Base-by-base conservation (phyloP, 345 rosid species). In the Arabis hirsuta region DNA sequence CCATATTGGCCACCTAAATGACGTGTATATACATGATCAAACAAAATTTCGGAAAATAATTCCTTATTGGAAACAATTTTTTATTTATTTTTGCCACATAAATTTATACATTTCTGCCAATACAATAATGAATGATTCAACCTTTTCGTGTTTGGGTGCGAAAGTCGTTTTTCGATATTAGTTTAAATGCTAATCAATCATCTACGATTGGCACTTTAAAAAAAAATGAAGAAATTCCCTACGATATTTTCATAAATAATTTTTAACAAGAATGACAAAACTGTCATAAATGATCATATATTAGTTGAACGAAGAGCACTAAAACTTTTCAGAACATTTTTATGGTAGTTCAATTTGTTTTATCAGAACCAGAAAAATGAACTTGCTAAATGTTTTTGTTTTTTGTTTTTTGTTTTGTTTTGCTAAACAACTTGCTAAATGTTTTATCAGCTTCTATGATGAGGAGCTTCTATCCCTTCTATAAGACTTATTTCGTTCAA, bases 21-120 rank as follows among this genome's bases (percentile, higher is more conserved):
- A 71, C 74, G 67, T 27, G 67, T 71, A 50, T 59, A 59, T 27
- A n/a, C n/a, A 41, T 52, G 34, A 47, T 16, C 74, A 36, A 14
- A 29, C 66, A 58, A 59, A 39, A n/a, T n/a, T 48, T n/a, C n/a
- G 4, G 12, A 24, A 32, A 46, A 34, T 9, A 39, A 24, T 24
- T 53, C 2, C 12, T 39, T 14, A 51, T 7, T 13, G 38, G 52
- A 16, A 36, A n/a, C 3, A 8, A 19, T 10, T 0, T 13, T 53
- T 10, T 3, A 38, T 13, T 32, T 6, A 32, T 22, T 9, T 2
- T 19, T 19, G 13, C 4, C 65, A 41, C 47, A 24, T n/a, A 4
- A 6, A 26, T 2, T 26, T 43, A 43, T 13, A 27, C 9, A 4
- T 1, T 14, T 50, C 51, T 50, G 7, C 55, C 55, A 48, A 19